Evolutionary conservation across 202 grass and related monocot species (phyloP), one percentile per base, ranked within the genome.

Genomic region (Panicum virgatum): DNA sequence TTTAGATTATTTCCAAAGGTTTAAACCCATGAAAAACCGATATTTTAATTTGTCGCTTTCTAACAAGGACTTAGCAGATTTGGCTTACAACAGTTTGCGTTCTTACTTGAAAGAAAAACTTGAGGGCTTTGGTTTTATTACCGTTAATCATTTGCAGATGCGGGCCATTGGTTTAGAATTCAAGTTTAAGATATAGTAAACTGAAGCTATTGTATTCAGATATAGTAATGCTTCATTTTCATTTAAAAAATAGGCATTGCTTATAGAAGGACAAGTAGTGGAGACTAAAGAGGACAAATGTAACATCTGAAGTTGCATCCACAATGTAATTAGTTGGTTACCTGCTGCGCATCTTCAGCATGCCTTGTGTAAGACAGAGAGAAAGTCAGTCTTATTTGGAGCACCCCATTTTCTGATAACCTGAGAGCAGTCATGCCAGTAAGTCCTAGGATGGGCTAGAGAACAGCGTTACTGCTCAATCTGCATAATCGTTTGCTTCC

Each of bases 351-450:
- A 90, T 98, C 96, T 77, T 98, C 85, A 32, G 90, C 96, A 36
- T 96, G 92, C n/a, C n/a, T n/a, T n/a, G n/a, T n/a, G n/a, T n/a
- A n/a, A n/a, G n/a, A n/a, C n/a, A n/a, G n/a, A n/a, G 66, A 98
- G 84, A 77, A 98, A 98, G 77, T 98, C 96, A 72, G 96, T 98
- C 83, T 98, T 98, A 86, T 98, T 98, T 36, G 82, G 87, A 84
- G 90, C 89, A 78, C 96, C 96, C 90, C 90, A 98, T 70, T 93
- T 98, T 62, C 72, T 92, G 74, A 98, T 98, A 85, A 90, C 91
- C 94, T 97, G 88, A 84, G 81, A 93, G 13, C 5, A 85, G 13
- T 27, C 12, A 79, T 63, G 44, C 11, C 22, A 13, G 30, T 77
- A 64, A 64, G 52, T 46, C 0, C 4, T 60, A 66, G 12, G 19